Evolutionary conservation across 139 green algal species (phyloP).

Genomic region (Chlamydomonas sp.): DNA sequence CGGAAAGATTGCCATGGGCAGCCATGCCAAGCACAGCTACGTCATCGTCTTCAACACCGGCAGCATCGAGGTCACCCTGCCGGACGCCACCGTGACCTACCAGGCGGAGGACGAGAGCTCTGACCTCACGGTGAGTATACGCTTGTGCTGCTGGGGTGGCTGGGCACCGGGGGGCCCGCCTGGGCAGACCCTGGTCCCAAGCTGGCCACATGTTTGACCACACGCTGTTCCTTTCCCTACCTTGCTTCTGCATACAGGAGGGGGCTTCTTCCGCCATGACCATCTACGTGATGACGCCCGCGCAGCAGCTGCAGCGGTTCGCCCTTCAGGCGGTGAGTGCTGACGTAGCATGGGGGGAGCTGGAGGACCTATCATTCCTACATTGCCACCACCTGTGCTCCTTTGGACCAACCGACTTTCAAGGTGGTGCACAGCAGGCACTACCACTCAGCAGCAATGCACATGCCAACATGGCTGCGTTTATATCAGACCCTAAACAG

Average conservation of each 20-base stretch:
- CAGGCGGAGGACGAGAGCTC: conserved; percentile 37
- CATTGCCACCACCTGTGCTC: background rate
- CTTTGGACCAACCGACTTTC: no score
- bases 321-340: conserved; percentile 48
- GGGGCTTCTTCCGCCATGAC: conserved; percentile 4
- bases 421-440: no score
- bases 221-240: no score
- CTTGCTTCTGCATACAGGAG: background rate
- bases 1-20: conserved; percentile 43
- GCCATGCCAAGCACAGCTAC: conserved; percentile 46
- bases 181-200: no score
- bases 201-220: no score
- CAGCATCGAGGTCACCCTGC: conserved; percentile 19
- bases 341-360: background rate
- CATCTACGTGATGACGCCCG: conserved; percentile 54
- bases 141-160: background rate
- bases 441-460: no score
- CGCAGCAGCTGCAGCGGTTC: conserved; percentile 57
- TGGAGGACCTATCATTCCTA: background rate
- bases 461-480: no score
- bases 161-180: no score
- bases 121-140: conserved; percentile 23
- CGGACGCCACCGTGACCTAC: conserved; percentile 44
- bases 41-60: conserved; percentile 45
- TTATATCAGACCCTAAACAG: no score